These are phyloP conservation scores for Aspergillus bridgeri DNA, from an alignment of 495 filamentous ascomycete species.

Conservation along the genomic window DNA sequence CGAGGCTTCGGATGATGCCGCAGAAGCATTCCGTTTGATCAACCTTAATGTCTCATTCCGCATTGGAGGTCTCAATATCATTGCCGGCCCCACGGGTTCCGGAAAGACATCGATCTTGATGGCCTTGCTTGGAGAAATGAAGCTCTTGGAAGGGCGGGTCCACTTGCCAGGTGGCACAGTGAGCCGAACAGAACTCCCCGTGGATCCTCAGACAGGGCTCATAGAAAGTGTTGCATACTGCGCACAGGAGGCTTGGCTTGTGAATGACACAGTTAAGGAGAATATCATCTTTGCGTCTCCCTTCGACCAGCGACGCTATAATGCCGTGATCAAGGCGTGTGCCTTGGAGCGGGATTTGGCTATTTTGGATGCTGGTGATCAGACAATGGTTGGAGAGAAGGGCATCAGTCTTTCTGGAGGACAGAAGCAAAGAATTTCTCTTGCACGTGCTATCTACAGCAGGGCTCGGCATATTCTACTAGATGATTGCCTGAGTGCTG, in stretches of 20 bases:
- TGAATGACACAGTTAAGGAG: slow-evolving; percentile 92
- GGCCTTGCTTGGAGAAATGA: slow-evolving; percentile 98
- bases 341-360: slow-evolving; percentile 90
- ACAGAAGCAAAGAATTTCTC: slow-evolving; percentile 95
- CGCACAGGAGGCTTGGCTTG: slow-evolving; percentile 95
- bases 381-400: slow-evolving; percentile 95
- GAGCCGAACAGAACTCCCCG: slow-evolving; percentile 76
- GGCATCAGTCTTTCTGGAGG: slow-evolving; percentile 95
- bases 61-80: slow-evolving; percentile 78
- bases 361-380: slow-evolving; percentile 88
- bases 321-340: slow-evolving; percentile 83
- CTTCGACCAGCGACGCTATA: slow-evolving; percentile 80
- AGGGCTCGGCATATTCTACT: slow-evolving; percentile 85
- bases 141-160: slow-evolving; percentile 72
- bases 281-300: slow-evolving; percentile 92
- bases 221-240: slow-evolving; percentile 95
- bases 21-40: slow-evolving; percentile 73
- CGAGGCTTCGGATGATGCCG: slow-evolving; percentile 18
- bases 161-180: slow-evolving; percentile 73
- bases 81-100: slow-evolving; percentile 88
- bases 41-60: slow-evolving; percentile 75
- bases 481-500: slow-evolving; percentile 94
- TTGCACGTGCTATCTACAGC: slow-evolving; percentile 91
- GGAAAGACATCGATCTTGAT: slow-evolving; percentile 95
- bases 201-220: slow-evolving; percentile 79